These are phyloP conservation scores for Geosiphon pyriformis DNA, from an alignment of 192 early-diverging fungal genomes.

Conservation along the genomic window DNA sequence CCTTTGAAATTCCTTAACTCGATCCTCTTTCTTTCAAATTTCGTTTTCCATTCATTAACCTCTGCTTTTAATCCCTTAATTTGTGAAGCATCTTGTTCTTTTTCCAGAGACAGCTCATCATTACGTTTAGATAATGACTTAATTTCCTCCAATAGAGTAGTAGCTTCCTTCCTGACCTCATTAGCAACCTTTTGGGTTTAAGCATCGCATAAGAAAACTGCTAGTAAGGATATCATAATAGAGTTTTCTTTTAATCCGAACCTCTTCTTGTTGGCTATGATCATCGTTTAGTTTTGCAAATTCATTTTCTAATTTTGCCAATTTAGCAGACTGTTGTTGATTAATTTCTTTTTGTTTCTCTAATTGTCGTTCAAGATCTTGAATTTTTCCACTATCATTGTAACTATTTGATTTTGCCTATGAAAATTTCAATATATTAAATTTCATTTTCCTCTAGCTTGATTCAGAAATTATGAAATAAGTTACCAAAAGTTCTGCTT, in stretches of 20 bases:
- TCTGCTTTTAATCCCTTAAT: slow-evolving; percentile 36
- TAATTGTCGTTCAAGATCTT: slow-evolving; percentile 35
- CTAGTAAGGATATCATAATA: slow-evolving; percentile 1
- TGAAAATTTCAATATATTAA: slow-evolving; percentile 7
- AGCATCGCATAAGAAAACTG: too few relatives aligned
- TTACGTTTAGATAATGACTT: slow-evolving; percentile 56
- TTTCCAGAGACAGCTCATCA: slow-evolving; percentile 42
- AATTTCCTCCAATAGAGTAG: slow-evolving; percentile 65
- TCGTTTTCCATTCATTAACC: slow-evolving; percentile 34
- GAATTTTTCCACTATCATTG: slow-evolving; percentile 29
- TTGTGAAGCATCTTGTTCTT: slow-evolving; percentile 40
- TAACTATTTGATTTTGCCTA: neutral
- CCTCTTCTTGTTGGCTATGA: slow-evolving; percentile 67
- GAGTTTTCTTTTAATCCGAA: slow-evolving; percentile 23
- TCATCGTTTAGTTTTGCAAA: slow-evolving; percentile 66
- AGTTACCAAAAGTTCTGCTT: slow-evolving; percentile 49
- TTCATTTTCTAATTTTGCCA: slow-evolving; percentile 49
- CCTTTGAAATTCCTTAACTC: slow-evolving; percentile 53
- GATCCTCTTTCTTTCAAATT: slow-evolving; percentile 45
- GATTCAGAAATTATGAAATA: slow-evolving; percentile 3
- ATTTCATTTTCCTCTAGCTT: neutral
- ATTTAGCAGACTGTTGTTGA: slow-evolving; percentile 27
- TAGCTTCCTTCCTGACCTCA: slow-evolving; percentile 65
- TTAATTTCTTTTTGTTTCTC: slow-evolving; percentile 33
- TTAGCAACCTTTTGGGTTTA: slow-evolving; percentile 70